Evolutionary conservation across 2,329 filamentous ascomycete genomes (phyloP).

Genomic region (Beauveria medogensis): DNA sequence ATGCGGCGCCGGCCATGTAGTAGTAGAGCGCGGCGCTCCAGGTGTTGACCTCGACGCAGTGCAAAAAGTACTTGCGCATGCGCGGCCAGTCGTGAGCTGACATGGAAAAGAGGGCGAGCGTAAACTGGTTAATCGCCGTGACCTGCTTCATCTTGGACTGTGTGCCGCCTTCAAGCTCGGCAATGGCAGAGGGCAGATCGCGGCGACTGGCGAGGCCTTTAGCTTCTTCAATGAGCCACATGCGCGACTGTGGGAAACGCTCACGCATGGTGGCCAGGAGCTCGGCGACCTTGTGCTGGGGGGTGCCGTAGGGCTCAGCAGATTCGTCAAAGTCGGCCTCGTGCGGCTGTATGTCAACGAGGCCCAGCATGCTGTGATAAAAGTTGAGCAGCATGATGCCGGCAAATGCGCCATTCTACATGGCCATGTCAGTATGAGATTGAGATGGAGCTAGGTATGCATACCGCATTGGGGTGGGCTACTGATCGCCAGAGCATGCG

Average conservation of each 20-base stretch:
- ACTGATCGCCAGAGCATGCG: conserved; percentile 86
- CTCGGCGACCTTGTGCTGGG: conserved; percentile 54
- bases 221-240: conserved; percentile 87
- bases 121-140: conserved; percentile 76
- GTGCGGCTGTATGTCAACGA: conserved; percentile 77
- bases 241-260: conserved; percentile 70
- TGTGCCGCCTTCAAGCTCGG: conserved; percentile 50
- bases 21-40: conserved; percentile 90
- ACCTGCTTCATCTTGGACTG: conserved; percentile 80
- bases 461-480: conserved; percentile 66
- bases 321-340: conserved; percentile 43
- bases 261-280: conserved; percentile 67
- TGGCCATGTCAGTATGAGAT: neutral
- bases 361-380: conserved; percentile 79
- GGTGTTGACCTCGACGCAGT: conserved; percentile 72
- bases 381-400: conserved; percentile 74
- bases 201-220: conserved; percentile 62
- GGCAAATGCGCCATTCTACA: conserved; percentile 75
- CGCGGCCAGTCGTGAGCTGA: conserved; percentile 68
- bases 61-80: conserved; percentile 66
- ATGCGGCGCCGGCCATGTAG: conserved; percentile 72
- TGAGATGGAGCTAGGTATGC: neutral
- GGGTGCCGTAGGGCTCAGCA: conserved; percentile 61
- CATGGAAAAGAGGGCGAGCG: conserved; percentile 70
- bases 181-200: conserved; percentile 58